Conservation (phyloP, 495 filamentous ascomycete species). For the Penicillium atrosanguineum region DNA sequence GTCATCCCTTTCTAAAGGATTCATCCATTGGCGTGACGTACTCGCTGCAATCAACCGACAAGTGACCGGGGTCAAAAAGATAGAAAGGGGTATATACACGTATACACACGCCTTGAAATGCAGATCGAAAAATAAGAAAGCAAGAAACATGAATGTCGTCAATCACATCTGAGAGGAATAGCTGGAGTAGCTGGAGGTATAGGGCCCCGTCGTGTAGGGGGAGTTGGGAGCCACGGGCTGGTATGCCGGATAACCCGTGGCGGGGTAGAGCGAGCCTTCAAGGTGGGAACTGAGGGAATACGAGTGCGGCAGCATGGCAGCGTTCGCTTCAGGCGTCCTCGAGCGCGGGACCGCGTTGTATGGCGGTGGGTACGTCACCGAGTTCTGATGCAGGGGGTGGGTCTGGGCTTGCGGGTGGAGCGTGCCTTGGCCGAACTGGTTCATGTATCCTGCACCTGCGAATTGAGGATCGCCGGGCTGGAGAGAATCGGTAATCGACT, state of each 20-base stretch:
- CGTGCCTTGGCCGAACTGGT: slow-evolving; percentile 14
- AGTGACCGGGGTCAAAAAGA: slow-evolving; percentile 2
- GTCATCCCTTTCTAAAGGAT: slow-evolving; percentile 16
- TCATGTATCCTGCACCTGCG: slow-evolving; percentile 10
- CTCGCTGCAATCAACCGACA: slow-evolving; percentile 9
- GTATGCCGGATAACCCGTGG: slow-evolving; percentile 14
- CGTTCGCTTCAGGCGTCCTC: slow-evolving; percentile 20
- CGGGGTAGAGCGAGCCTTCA: slow-evolving; percentile 15
- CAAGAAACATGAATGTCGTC: neutral
- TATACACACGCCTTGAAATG: slow-evolving; percentile 9
- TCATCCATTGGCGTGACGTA: slow-evolving; percentile 14
- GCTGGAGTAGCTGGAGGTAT: slow-evolving; percentile 13
- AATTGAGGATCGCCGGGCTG: slow-evolving; percentile 14
- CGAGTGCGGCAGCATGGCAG: slow-evolving; percentile 23
- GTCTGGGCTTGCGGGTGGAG: slow-evolving; percentile 19
- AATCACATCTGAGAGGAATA: slow-evolving; percentile 27
- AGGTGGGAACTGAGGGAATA: slow-evolving; percentile 19
- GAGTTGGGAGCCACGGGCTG: slow-evolving; percentile 15
- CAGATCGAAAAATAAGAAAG: neutral
- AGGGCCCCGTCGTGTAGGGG: slow-evolving; percentile 3
- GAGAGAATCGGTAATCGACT: slow-evolving; percentile 18
- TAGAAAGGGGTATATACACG: slow-evolving; percentile 17
- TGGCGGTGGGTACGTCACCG: slow-evolving; percentile 41
- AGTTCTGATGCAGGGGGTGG: slow-evolving; percentile 33
- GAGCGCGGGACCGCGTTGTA: slow-evolving; percentile 31